A percentile compares a stretch with the other conserved stretches of the same genome.
Conservation (phyloP, 2,329 filamentous ascomycete genomes). For the Dactylellina parvicollis region DNA sequence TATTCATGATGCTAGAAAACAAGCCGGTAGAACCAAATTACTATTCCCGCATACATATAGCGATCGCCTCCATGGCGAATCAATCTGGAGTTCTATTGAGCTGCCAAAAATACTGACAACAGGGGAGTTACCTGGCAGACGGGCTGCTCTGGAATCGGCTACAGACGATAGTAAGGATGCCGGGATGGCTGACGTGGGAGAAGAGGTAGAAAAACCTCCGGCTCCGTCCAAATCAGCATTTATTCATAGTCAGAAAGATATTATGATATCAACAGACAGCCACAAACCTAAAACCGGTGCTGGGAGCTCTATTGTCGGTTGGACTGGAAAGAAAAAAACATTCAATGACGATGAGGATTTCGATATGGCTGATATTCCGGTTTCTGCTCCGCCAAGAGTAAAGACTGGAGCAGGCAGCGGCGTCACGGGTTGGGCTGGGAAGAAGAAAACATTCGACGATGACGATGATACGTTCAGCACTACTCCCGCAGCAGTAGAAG, state of each 20-base stretch:
- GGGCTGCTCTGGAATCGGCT: conserved; percentile 10
- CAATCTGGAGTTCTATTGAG: conserved; percentile 32
- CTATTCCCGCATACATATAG: conserved; percentile 45
- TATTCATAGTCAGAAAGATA: not conserved
- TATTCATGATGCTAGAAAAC: not conserved
- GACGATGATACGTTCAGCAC: not conserved
- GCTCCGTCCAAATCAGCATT: conserved; percentile 18
- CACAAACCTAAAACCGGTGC: conserved; percentile 32
- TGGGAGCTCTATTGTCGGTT: conserved; percentile 41
- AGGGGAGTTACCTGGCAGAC: conserved; percentile 26
- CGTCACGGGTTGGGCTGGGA: conserved; percentile 50
- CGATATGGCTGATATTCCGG: conserved; percentile 24
- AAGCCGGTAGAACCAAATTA: not conserved
- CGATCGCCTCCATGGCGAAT: conserved; percentile 17
- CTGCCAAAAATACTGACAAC: conserved; percentile 38
- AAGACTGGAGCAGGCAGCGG: conserved; percentile 48
- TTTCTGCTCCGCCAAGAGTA: conserved; percentile 8
- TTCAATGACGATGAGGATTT: conserved; percentile 34
- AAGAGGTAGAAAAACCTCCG: conserved; percentile 7
- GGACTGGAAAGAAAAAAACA: conserved; percentile 49
- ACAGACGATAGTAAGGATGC: conserved; percentile 57
- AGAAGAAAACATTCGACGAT: conserved; percentile 52
- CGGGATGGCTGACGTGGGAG: conserved; percentile 59
- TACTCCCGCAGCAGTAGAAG: not conserved
- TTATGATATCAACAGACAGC: not conserved